A percentile compares a stretch with the other conserved stretches of the same genome.
phyloP scores from a whole-genome alignment of 805 yeast species.

The Naumovozyma dairenensis region DNA sequence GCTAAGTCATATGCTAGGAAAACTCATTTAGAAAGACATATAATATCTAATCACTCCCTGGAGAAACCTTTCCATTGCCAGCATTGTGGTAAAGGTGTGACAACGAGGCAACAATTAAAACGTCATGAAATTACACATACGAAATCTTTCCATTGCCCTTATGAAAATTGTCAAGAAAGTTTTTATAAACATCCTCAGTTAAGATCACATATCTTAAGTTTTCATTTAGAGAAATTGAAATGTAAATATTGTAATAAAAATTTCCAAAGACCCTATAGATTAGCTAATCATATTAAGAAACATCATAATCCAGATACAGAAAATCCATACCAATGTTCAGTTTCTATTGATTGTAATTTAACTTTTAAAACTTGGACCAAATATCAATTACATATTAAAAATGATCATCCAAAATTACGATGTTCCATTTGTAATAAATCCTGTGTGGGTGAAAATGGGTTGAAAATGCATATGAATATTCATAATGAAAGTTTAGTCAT shows the following conservation, averaged over 20 bases:
- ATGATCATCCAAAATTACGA: constrained; percentile 59
- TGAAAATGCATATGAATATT: constrained; percentile 61
- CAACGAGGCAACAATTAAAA: constrained; percentile 66
- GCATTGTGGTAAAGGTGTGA: constrained; percentile 73
- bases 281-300: constrained; percentile 56
- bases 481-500: constrained; percentile 47
- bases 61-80: constrained; percentile 66
- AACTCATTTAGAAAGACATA: constrained; percentile 72
- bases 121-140: constrained; percentile 81
- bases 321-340: constrained; percentile 46
- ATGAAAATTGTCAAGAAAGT: constrained; percentile 52
- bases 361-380: constrained; percentile 65
- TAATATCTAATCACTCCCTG: constrained; percentile 51
- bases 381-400: constrained; percentile 58
- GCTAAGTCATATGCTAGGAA: constrained; percentile 57
- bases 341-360: constrained; percentile 48
- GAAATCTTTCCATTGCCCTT: constrained; percentile 49
- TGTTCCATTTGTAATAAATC: constrained; percentile 60
- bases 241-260: constrained; percentile 56
- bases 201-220: constrained; percentile 56
- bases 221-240: constrained; percentile 46
- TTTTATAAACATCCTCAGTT: constrained; percentile 71
- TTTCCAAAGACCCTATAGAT: constrained; percentile 54
- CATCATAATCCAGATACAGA: constrained; percentile 43
- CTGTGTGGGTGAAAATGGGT: constrained; percentile 63